Evolutionary conservation across 345 rosid genomes (phyloP).

Genomic region (Lumnitzera racemosa): DNA sequence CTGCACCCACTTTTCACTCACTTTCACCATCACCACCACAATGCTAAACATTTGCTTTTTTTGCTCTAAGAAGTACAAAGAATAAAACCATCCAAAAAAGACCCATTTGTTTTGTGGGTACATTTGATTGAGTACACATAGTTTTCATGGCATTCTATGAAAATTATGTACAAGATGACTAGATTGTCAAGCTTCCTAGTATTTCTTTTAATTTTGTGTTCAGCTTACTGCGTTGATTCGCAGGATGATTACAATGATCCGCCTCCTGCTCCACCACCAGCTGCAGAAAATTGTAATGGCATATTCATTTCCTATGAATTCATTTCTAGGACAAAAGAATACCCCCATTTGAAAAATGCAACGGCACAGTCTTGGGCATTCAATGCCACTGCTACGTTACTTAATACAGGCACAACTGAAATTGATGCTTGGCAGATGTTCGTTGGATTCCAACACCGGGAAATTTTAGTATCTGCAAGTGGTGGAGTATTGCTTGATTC

Average conservation of each 20-base stretch:
- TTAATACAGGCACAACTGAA: conserved; percentile 51
- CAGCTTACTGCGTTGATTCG: neutral
- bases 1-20: conserved; percentile 4
- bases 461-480: conserved; percentile 54
- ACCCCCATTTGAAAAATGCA: conserved; percentile 57
- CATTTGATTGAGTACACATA: too few relatives aligned
- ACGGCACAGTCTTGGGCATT: conserved; percentile 88
- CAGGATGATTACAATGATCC: conserved; percentile 15
- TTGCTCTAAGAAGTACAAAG: neutral
- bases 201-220: neutral
- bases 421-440: conserved; percentile 64
- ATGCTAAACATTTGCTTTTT: conserved; percentile 1
- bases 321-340: conserved; percentile 41
- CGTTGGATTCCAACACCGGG: conserved; percentile 68
- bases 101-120: neutral
- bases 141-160: too few relatives aligned
- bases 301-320: conserved; percentile 60
- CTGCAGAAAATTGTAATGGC: conserved; percentile 55
- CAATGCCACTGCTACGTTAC: conserved; percentile 42
- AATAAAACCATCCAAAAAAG: neutral
- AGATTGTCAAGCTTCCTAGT: neutral
- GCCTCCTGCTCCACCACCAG: conserved; percentile 38
- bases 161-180: too few relatives aligned
- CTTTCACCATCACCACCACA: neutral
- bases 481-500: conserved; percentile 46